Evolutionary conservation across 768 basidiomycete species (phyloP).

Genomic region (Mycena pura): DNA sequence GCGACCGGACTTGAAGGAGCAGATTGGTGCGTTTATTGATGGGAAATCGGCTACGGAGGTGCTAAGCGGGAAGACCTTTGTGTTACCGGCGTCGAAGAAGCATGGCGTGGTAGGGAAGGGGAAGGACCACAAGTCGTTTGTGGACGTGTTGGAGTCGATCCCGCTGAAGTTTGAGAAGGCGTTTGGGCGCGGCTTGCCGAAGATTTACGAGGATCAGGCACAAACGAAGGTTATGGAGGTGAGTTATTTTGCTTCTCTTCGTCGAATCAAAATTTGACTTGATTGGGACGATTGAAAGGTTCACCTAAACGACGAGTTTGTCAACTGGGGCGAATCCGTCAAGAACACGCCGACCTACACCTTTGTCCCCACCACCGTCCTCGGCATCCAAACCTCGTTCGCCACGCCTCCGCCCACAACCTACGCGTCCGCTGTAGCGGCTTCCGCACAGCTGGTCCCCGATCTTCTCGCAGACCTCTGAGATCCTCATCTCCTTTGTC

Average conservation of each 20-base stretch:
- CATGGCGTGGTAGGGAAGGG: conserved; percentile 6
- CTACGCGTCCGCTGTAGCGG: conserved; percentile 4
- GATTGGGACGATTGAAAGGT: neutral
- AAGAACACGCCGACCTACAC: conserved; percentile 2
- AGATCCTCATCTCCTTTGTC: conserved; percentile 9
- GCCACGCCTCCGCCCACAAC: neutral
- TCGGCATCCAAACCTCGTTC: conserved; percentile 4
- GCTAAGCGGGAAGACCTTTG: neutral
- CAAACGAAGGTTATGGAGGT: conserved; percentile 10
- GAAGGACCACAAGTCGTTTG: conserved; percentile 1
- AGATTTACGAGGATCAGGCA: conserved; percentile 9
- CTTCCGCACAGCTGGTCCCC: conserved; percentile 12
- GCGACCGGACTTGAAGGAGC: neutral
- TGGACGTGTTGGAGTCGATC: neutral
- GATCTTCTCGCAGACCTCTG: conserved; percentile 1
- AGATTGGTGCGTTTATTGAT: conserved; percentile 5
- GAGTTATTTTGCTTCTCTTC: neutral
- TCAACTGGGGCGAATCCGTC: conserved; percentile 7
- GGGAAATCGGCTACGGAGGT: neutral
- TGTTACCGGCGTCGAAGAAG: conserved; percentile 2
- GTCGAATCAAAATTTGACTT: neutral
- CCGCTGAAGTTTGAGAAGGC: neutral
- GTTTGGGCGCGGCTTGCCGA: neutral
- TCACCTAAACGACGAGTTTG: neutral
- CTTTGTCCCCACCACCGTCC: conserved; percentile 10